Evolutionary conservation across 2,329 filamentous ascomycete genomes (phyloP), one percentile per base, ranked within the genome.

Genomic region (Ascochyta pisi): DNA sequence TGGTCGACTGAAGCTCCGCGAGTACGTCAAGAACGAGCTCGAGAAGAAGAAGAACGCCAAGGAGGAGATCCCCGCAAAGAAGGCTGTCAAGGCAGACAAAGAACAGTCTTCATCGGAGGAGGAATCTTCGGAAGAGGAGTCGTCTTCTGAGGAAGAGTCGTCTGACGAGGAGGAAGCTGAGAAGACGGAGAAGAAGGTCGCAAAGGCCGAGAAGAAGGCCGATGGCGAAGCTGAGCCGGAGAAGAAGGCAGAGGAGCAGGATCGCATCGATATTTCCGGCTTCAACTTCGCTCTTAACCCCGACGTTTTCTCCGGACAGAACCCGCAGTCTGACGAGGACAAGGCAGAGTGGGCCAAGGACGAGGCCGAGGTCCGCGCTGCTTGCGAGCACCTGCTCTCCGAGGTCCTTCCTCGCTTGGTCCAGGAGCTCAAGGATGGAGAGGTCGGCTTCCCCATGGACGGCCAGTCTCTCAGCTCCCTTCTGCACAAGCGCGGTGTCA

Each of bases 401-500:
- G 88, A 89, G 57, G 86, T 92, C 50, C 89, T 99, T 62, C 92
- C 94, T n/a, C 86, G 89, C 52, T 83, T 99, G 54, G 78, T 98
- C 54, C 87, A 89, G 60, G 94, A 99, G 69, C 84, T 99, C 55
- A 89, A 90, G 71, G 91, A 96, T 63, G 93, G 92, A 6, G 94
- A 99, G 65, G 89, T 96, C 64, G 95, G 94, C 68, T 98, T 98
- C 81, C 95, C 95, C 12, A 97, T 98, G 92, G 96, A 99, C 68
- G 95, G 95, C n/a, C 86, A 90, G 70, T 97, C 94, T 19, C 82
- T 99, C 55, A 91, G 89, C 68, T 87, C 88, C 63, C 85, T 97
- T 47, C 83, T 99, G 71, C 95, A 99, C 82, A 96, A 96, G 83
- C 91, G 94, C 38, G 95, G 95, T 78, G 93, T 99, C 81, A 99